Base-by-base conservation (phyloP, 2,329 filamentous ascomycete species). In the Penicillium aurantiogriseum region DNA sequence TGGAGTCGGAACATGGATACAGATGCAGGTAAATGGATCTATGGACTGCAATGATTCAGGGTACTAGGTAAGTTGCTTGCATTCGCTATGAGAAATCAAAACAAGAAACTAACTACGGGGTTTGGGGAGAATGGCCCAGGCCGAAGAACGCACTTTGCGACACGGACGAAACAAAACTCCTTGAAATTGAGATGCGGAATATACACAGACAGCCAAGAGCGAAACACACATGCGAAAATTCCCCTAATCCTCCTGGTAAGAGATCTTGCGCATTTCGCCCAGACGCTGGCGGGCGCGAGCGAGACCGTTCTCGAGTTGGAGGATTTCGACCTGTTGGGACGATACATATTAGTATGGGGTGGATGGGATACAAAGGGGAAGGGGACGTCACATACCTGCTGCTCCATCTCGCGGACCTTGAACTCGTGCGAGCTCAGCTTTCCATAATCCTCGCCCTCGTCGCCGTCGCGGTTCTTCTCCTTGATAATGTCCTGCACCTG, bases 331-430 rank as follows among this genome's bases (percentile, higher is more conserved):
- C 92, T 96, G 70, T 62, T 40, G n/a, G 3, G 50, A 43, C 35
- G 36, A 31, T 17, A 31, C 31, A 38, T 13, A 46, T 67, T 59
- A 68, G 60, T 45, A 51, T 35, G 33, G 33, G 36, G 51, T 56
- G 13, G 19, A 35, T 11, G 10, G 17, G 38, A 43, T 4, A 49
- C 6, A 35, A 36, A n/a, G 17, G 27, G 29, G 39, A 29, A 55
- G 35, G 62, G 47, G 42, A 43, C 36, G 56, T 56, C 57, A 82
- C 84, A 69, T 82, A 96, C 92, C 90, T 99, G 94, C 74, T 99
- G 94, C 80, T 99, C 94, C 94, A 99, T 99, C 80, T 99, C 92
- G 68, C 89, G 85, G 51, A 97, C 92, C 83, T 99, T 99, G 82
- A 99, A 97, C 79, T 99, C 94, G 76, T 97, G 93, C 33, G 89